phyloP scores from a whole-genome alignment of 192 early-diverging fungal species.

The Tieghemiomyces parasiticus region DNA sequence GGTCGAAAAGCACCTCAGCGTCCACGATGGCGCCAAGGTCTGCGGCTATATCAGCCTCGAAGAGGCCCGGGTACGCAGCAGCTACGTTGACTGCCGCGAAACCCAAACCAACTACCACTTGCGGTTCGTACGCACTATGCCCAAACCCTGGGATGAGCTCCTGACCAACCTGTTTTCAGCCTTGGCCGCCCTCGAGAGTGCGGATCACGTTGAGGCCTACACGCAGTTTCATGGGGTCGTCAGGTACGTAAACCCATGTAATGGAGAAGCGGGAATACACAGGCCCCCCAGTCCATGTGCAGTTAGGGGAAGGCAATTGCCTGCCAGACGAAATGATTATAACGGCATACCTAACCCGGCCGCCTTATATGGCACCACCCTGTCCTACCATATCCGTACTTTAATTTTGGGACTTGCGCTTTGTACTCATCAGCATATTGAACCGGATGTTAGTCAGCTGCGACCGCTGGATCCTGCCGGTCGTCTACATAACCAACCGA shows the following conservation, averaged over 20 bases:
- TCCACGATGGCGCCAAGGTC: background rate
- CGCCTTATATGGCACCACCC: too few relatives aligned
- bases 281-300: too few relatives aligned
- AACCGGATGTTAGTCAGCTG: background rate
- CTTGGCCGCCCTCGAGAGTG: background rate
- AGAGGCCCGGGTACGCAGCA: background rate
- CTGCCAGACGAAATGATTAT: too few relatives aligned
- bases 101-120: background rate
- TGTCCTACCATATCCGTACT: too few relatives aligned
- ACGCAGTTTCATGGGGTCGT: background rate
- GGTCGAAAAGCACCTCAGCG: background rate
- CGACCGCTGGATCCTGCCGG: constrained; percentile 41
- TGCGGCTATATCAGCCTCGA: background rate
- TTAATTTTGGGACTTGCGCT: too few relatives aligned
- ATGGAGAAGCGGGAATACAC: too few relatives aligned
- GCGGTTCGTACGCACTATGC: background rate
- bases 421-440: background rate
- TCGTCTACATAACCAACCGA: constrained; percentile 39
- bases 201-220: background rate
- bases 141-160: background rate
- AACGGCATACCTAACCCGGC: too few relatives aligned
- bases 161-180: background rate
- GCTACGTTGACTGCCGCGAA: background rate
- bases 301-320: too few relatives aligned
- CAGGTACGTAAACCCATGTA: too few relatives aligned